These are phyloP conservation scores for Cladosporium oxysporum DNA, from an alignment of 2,329 filamentous ascomycete species.

Conservation along the genomic window DNA sequence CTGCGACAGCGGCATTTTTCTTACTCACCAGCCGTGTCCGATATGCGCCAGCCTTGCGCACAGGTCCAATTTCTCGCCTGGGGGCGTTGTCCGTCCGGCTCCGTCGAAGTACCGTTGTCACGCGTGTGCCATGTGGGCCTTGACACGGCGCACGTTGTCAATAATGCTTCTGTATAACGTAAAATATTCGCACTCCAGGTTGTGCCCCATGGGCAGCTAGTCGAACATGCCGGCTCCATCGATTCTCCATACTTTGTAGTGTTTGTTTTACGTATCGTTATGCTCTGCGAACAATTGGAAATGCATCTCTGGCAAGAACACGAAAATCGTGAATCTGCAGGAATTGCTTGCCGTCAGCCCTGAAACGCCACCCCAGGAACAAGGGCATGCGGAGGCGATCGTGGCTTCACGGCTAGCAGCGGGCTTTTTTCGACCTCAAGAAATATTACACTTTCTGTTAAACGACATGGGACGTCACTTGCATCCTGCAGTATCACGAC, in stretches of 20 bases:
- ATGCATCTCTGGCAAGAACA: background rate
- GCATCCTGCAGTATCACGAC: constrained; percentile 4
- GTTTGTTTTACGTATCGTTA: background rate
- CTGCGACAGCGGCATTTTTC: constrained; percentile 10
- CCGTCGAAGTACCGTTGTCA: background rate
- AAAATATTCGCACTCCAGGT: background rate
- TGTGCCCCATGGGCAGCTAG: constrained; percentile 13
- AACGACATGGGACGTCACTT: constrained; percentile 1
- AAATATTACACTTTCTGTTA: background rate
- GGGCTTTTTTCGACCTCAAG: background rate
- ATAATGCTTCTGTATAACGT: constrained; percentile 5
- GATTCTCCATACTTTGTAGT: background rate
- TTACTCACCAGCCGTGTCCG: background rate
- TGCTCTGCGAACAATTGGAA: background rate
- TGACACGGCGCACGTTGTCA: background rate
- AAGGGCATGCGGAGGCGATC: background rate
- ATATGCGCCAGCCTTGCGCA: background rate
- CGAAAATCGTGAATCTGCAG: background rate
- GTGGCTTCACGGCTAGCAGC: background rate
- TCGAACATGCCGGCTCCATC: background rate
- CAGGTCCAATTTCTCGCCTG: background rate
- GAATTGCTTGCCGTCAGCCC: background rate
- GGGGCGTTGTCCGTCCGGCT: background rate
- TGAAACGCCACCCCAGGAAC: constrained; percentile 1
- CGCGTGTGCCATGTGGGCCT: constrained; percentile 4